Percentiles rank a stretch among this genome's conserved stretches.
Conservation (phyloP, 1,284 basidiomycete species). For the Trametes sp. region DNA sequence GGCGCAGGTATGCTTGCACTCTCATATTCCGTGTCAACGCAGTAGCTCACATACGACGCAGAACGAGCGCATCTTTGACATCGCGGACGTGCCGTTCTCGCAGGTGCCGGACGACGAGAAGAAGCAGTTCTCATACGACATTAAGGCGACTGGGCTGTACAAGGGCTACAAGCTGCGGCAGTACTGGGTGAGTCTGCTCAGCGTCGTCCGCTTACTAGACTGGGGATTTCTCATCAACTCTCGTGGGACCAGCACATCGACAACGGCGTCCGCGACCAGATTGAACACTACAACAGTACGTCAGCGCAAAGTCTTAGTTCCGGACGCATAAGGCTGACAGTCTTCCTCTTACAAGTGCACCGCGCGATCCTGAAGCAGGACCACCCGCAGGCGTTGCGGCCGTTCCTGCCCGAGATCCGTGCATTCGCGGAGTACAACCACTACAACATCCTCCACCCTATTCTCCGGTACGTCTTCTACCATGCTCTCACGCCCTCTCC, state of each 20-base stretch:
- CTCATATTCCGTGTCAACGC: too few species aligned
- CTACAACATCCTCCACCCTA: constrained; percentile 54
- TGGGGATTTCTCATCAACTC: too few species aligned
- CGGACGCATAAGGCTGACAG: too few species aligned
- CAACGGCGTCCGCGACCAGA: constrained; percentile 52
- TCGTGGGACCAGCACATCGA: constrained; percentile 39
- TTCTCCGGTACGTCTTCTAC: constrained; percentile 48
- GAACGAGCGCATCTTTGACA: constrained; percentile 61
- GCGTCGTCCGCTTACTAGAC: too few species aligned
- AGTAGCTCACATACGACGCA: too few species aligned
- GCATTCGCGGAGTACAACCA: constrained; percentile 60
- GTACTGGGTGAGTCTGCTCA: constrained; percentile 51
- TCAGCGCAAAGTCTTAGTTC: neutral
- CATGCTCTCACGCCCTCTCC: neutral
- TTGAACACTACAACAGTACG: constrained; percentile 46
- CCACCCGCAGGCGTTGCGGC: constrained; percentile 56
- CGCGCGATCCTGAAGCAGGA: constrained; percentile 50
- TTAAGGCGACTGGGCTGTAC: constrained; percentile 55
- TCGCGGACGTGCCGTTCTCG: constrained; percentile 65
- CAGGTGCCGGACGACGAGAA: constrained; percentile 61
- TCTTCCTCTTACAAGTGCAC: too few species aligned
- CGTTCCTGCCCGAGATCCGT: constrained; percentile 65
- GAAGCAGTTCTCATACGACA: constrained; percentile 50
- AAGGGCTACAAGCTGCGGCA: constrained; percentile 61
- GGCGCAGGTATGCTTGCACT: constrained; percentile 24